Percentiles rank a stretch among this genome's conserved stretches.
phyloP scores from a whole-genome alignment of 1,139 yeast genomes.

The Blastobotrys capitulatus region DNA sequence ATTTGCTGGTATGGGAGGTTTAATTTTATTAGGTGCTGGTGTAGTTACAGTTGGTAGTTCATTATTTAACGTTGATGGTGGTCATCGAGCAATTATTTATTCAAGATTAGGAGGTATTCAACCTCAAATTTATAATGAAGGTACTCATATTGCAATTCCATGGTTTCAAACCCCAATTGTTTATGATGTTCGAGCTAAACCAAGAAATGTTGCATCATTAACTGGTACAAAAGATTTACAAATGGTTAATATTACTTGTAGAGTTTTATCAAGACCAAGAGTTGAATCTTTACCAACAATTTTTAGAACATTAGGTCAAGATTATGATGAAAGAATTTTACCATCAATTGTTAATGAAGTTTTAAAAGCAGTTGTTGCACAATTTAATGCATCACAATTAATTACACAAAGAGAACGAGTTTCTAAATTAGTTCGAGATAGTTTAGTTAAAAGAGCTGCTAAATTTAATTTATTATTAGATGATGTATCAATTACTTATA shows the following conservation, averaged over 20 bases:
- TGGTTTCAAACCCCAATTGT: constrained; percentile 93
- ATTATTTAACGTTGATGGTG: constrained; percentile 96
- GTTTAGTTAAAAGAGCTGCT: constrained; percentile 83
- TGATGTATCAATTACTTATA: constrained; percentile 91
- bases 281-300: constrained; percentile 71
- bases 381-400: constrained; percentile 94
- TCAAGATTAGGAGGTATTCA: constrained; percentile 85
- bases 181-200: constrained; percentile 95
- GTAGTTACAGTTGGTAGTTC: constrained; percentile 65
- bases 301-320: constrained; percentile 86
- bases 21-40: constrained; percentile 67
- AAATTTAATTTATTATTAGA: constrained; percentile 84
- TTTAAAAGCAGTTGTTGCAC: constrained; percentile 93
- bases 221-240: constrained; percentile 98
- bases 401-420: constrained; percentile 98
- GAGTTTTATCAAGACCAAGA: constrained; percentile 91
- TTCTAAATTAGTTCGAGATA: constrained; percentile 84
- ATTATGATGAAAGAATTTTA: constrained; percentile 92
- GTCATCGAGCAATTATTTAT: constrained; percentile 94
- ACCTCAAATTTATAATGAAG: constrained; percentile 83
- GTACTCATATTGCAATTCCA: constrained; percentile 91
- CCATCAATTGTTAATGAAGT: constrained; percentile 98
- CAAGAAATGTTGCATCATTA: constrained; percentile 93
- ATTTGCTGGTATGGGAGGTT: constrained; percentile 71
- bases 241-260: constrained; percentile 97